Base-by-base conservation (phyloP, 2,329 filamentous ascomycete species). In the Colletotrichum higginsianum region DNA sequence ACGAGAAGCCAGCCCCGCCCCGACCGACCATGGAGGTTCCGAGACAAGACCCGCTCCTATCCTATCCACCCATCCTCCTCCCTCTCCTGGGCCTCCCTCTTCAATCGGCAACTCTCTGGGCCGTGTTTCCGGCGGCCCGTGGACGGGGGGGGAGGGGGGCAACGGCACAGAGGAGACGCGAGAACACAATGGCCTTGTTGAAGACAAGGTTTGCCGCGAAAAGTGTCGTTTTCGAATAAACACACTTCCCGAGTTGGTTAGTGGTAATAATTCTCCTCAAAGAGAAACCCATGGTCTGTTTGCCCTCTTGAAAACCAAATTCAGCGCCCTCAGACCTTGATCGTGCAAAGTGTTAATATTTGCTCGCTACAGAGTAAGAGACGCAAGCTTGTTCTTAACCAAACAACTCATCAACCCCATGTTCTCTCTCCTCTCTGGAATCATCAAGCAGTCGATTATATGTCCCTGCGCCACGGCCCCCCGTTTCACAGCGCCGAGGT, bases 171-270 rank as follows among this genome's bases (percentile, higher is more conserved):
- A 72, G 65, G 30, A 15, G 21, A 15, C 13, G 12, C 21, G 16
- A 56, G 8, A 42, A n/a, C 35, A 72, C 66, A 72, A 72, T 72
- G 21, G 60, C 60, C 58, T 72, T 69, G 69, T 72, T 46, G 9
- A 38, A 38, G 46, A 64, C 57, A 40, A 50, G 40, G 11, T 11
- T 16, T 30, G 21, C 46, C 8, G 13, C 46, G 44, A 52, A 62
- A 26, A 67, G 52, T 58, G 30, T 26, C 16, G 49, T 47, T 50
- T 44, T 40, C 68, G 38, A 57, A 16, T 58, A 23, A 63, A 42
- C 18, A 11, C 46, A n/a, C 35, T 38, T 38, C 9, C 47, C 44
- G 60, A 68, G 58, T 72, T 60, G 35, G 35, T 38, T 38, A 11
- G 35, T 11, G 61, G 38, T 72, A 47, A 21, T 18, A 38, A 30